Evolutionary conservation across 2,329 filamentous ascomycete species (phyloP), one percentile per base, ranked within the genome.

Genomic region (Colletotrichum tropicicola): DNA sequence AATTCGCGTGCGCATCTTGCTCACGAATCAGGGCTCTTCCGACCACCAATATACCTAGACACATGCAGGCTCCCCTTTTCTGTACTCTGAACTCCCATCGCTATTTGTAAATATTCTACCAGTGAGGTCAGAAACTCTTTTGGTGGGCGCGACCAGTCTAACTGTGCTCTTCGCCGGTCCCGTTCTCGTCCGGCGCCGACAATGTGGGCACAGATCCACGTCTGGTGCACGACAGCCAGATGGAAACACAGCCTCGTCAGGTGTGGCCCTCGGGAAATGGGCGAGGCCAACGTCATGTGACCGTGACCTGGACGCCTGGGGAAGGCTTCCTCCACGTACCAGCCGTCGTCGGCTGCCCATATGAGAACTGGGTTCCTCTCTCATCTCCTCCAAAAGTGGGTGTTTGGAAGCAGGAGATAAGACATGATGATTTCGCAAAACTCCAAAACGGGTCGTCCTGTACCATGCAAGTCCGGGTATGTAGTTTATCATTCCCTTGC

Each of bases 381-480:
- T 45, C 32, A 19, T 52, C 52, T 43, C 35, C 32, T 37, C 30
- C 21, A 19, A 54, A 44, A 43, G 39, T 25, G 15, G 30, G 30
- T 35, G 9, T 35, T 37, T 44, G 39, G 59, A 62, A 53, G 32
- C 44, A 57, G 35, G 44, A 47, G 32, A 55, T 48, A 51, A 65
- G 55, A 67, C 39, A 66, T 39, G 43, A 53, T 67, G 49, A 41
- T 65, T 61, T 53, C 61, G 47, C 65, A 66, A 66, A 67, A 67
- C 65, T 67, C 65, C 65, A 61, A 60, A 66, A 52, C 44, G 56
- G 52, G 52, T 65, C 62, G 65, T 62, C 65, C 65, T 65, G 47
- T 67, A 67, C 55, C 54, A 68, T 68, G 66, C 63, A 65, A 64
- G 51, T 61, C 66, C 55, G 64, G 66, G 66, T 64, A 67, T 68